phyloP scores from a whole-genome alignment of 495 filamentous ascomycete genomes.

The Penicillium psychrofluorescens region DNA sequence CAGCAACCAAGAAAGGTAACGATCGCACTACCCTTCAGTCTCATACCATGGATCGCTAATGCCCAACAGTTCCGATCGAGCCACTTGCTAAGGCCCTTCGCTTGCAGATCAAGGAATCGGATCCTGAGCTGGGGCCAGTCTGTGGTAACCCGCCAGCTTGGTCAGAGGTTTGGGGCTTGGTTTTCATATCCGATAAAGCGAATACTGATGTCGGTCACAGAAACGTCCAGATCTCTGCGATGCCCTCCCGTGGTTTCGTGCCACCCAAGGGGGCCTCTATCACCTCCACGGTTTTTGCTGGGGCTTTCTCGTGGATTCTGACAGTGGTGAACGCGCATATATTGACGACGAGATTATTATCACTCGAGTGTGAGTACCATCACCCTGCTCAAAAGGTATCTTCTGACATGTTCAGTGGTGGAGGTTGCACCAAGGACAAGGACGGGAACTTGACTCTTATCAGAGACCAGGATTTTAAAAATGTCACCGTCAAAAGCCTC shows the following conservation, averaged over 20 bases:
- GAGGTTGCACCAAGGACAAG: conserved; percentile 29
- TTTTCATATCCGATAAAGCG: too few species aligned
- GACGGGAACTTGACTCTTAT: conserved; percentile 34
- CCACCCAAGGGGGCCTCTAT: conserved; percentile 56
- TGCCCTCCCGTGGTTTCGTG: conserved; percentile 56
- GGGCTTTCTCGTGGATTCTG: conserved; percentile 57
- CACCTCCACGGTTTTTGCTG: conserved; percentile 33
- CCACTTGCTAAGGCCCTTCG: too few species aligned
- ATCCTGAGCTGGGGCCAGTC: conserved; percentile 2
- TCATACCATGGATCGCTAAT: too few species aligned
- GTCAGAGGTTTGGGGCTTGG: conserved; percentile 37
- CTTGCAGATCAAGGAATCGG: too few species aligned
- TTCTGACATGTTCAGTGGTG: conserved; percentile 43
- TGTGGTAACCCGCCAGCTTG: conserved; percentile 45
- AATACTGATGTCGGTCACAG: conserved; percentile 11
- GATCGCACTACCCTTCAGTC: too few species aligned
- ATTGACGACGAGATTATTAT: conserved; percentile 62
- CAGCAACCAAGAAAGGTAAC: too few species aligned
- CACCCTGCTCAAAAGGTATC: background rate
- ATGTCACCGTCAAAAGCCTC: conserved; percentile 25
- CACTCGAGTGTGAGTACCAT: conserved; percentile 50
- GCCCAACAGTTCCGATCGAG: too few species aligned
- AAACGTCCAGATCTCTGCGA: conserved; percentile 58
- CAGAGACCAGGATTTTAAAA: conserved; percentile 33
- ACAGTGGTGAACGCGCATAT: conserved; percentile 47